These are phyloP conservation scores for Flaveria brownii DNA, from an alignment of 129 eudicot species.

Conservation along the genomic window DNA sequence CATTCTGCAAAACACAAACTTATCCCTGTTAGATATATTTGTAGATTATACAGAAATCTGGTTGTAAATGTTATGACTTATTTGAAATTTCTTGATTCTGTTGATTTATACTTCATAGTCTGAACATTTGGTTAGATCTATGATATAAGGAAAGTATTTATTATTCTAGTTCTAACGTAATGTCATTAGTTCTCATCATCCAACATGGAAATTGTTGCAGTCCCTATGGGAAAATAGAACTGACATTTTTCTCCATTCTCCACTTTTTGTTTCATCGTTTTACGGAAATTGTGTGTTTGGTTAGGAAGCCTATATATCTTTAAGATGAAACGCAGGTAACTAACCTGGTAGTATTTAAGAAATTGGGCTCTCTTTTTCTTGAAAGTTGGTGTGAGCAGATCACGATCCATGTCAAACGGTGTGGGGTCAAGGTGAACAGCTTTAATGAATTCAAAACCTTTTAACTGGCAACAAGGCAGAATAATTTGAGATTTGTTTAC, in stretches of 20 bases:
- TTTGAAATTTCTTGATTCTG: not conserved
- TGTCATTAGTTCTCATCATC: too few relatives aligned
- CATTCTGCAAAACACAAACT: constrained; percentile 59
- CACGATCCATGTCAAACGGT: constrained; percentile 92
- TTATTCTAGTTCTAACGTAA: too few relatives aligned
- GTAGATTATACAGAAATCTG: not conserved
- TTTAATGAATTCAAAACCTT: constrained; percentile 83
- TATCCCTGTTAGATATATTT: not conserved
- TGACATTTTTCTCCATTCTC: too few relatives aligned
- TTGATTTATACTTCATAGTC: not conserved
- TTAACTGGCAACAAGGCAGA: constrained; percentile 48
- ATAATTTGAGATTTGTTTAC: not conserved
- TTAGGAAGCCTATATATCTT: too few relatives aligned
- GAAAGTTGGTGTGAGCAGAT: constrained; percentile 83
- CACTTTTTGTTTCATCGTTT: too few relatives aligned
- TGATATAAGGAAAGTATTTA: too few relatives aligned
- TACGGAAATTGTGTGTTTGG: too few relatives aligned
- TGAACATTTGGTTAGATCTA: too few relatives aligned
- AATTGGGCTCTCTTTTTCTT: constrained; percentile 78
- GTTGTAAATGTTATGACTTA: not conserved
- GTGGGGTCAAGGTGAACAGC: constrained; percentile 70
- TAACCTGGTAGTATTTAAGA: constrained; percentile 83
- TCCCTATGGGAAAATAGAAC: too few relatives aligned
- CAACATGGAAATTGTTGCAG: too few relatives aligned
- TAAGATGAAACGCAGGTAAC: not conserved